phyloP scores from a whole-genome alignment of 2,329 filamentous ascomycete genomes.

The Paraphoma chrysanthemicola region DNA sequence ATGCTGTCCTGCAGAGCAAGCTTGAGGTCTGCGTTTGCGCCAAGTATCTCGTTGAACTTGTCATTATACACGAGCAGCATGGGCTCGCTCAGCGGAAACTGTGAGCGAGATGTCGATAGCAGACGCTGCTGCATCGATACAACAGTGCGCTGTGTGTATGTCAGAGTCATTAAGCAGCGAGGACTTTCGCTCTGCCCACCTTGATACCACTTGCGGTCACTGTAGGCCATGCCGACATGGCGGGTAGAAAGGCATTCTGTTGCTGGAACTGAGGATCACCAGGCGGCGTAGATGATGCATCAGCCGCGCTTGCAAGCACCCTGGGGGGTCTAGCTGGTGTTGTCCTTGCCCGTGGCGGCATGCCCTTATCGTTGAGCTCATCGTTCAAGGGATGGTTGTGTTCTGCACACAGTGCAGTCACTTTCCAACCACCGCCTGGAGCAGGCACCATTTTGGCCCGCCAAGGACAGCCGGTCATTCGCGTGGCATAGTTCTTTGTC shows the following conservation, averaged over 20 bases:
- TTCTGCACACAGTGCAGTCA: conserved; percentile 10
- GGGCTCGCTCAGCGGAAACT: conserved; percentile 1
- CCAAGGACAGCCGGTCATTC: conserved; percentile 19
- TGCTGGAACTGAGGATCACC: conserved; percentile 7
- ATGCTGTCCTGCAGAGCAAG: neutral
- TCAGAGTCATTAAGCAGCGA: neutral
- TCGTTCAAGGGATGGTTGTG: conserved; percentile 19
- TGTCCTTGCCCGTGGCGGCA: conserved; percentile 17
- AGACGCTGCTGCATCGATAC: conserved; percentile 16
- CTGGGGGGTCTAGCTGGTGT: neutral
- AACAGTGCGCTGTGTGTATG: conserved; percentile 1
- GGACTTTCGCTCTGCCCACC: neutral
- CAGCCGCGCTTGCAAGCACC: neutral
- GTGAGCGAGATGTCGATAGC: conserved; percentile 9
- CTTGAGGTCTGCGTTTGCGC: conserved; percentile 1
- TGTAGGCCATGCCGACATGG: conserved; percentile 10
- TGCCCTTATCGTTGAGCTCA: conserved; percentile 13
- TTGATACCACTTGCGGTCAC: conserved; percentile 11
- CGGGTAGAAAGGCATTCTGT: neutral
- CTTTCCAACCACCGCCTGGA: conserved; percentile 14
- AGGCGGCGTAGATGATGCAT: conserved; percentile 6
- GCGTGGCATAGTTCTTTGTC: conserved; percentile 13
- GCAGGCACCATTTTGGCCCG: conserved; percentile 18
- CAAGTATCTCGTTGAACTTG: conserved; percentile 5
- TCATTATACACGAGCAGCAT: conserved; percentile 3